These are phyloP conservation scores for Huntiella savannae DNA, from an alignment of 2,329 filamentous ascomycete species.

Conservation along the genomic window DNA sequence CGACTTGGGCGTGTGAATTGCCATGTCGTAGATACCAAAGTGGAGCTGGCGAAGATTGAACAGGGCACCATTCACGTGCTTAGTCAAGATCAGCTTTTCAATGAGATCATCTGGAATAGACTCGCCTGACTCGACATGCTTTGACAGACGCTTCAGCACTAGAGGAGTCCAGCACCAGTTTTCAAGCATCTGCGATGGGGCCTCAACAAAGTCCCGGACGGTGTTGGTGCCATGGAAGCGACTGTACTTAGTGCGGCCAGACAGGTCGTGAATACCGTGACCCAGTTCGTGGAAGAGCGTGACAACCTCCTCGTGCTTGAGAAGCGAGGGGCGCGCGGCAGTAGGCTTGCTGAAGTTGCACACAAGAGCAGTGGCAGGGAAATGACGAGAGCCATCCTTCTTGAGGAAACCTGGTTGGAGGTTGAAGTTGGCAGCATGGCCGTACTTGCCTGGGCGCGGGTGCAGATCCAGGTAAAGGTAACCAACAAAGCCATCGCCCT, in stretches of 20 bases:
- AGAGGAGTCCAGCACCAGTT: slow-evolving; percentile 57
- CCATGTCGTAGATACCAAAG: slow-evolving; percentile 74
- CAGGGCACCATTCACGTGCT: slow-evolving; percentile 63
- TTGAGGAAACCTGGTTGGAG: slow-evolving; percentile 52
- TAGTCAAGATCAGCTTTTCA: slow-evolving; percentile 53
- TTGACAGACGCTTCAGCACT: slow-evolving; percentile 46
- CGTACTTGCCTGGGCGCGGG: slow-evolving; percentile 65
- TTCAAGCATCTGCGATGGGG: slow-evolving; percentile 54
- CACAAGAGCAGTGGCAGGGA: slow-evolving; percentile 61
- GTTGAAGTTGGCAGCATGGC: slow-evolving; percentile 72
- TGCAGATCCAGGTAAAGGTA: slow-evolving; percentile 72
- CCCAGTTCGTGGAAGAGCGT: slow-evolving; percentile 66
- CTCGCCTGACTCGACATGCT: slow-evolving; percentile 52
- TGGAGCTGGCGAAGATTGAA: slow-evolving; percentile 64
- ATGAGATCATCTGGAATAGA: slow-evolving; percentile 58
- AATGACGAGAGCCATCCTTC: slow-evolving; percentile 49
- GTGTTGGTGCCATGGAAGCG: slow-evolving; percentile 50
- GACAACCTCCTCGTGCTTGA: slow-evolving; percentile 69
- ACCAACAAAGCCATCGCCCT: slow-evolving; percentile 55
- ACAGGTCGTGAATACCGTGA: slow-evolving; percentile 51
- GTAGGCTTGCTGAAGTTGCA: slow-evolving; percentile 77
- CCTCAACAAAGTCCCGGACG: slow-evolving; percentile 52
- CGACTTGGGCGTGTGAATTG: slow-evolving; percentile 50
- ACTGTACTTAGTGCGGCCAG: slow-evolving; percentile 41
- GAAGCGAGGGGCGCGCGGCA: slow-evolving; percentile 52